phyloP scores from a whole-genome alignment of 75 land plant species.

The Isoetes taiwanensis region DNA sequence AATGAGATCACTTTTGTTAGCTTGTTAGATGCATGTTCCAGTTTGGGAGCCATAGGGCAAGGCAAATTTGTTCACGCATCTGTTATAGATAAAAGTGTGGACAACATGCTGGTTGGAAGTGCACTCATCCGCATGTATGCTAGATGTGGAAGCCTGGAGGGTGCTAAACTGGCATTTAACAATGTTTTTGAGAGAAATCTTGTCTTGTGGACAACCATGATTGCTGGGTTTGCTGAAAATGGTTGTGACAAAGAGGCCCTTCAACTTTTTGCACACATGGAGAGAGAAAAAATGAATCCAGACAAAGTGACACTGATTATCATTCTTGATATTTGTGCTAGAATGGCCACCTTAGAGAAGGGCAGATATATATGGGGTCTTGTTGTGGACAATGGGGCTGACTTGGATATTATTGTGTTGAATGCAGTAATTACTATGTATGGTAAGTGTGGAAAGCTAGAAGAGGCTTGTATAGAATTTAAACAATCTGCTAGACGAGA shows the following conservation, averaged over 20 bases:
- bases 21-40: conserved; percentile 8
- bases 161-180: conserved; percentile 32
- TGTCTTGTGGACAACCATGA: conserved; percentile 51
- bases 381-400: conserved; percentile 20
- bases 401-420: conserved; percentile 14
- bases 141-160: conserved; percentile 26
- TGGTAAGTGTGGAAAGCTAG: conserved; percentile 26
- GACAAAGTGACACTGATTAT: conserved; percentile 39
- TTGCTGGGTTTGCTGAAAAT: conserved; percentile 38
- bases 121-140: conserved; percentile 44
- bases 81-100: background rate
- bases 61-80: background rate
- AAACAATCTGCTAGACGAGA: conserved; percentile 4
- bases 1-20: background rate
- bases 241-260: conserved; percentile 24
- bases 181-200: conserved; percentile 37
- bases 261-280: conserved; percentile 35
- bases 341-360: conserved; percentile 3
- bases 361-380: conserved; percentile 35
- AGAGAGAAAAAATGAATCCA: conserved; percentile 22
- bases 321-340: conserved; percentile 17
- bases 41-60: background rate
- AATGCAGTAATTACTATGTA: conserved; percentile 26
- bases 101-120: conserved; percentile 5
- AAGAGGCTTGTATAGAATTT: conserved; percentile 16